Evolutionary conservation across 306 rosid genomes (phyloP).

Genomic region (Aeschynomene evenia): DNA sequence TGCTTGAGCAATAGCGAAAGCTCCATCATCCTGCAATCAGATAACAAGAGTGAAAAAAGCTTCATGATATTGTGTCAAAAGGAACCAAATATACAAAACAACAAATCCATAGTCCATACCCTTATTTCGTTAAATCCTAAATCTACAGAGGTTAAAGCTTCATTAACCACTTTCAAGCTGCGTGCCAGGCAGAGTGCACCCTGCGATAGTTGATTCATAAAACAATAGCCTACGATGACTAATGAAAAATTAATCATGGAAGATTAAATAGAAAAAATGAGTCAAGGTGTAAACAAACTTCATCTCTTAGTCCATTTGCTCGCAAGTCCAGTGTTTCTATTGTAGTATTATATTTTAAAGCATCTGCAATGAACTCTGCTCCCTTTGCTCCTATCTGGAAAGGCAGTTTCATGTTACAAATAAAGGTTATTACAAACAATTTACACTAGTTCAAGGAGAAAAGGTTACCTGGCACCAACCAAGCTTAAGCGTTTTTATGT

Average conservation of each 20-base stretch:
- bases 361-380: conserved; percentile 83
- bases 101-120: conserved; percentile 45
- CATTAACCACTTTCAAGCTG: conserved; percentile 97
- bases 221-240: conserved; percentile 17
- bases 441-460: conserved; percentile 21
- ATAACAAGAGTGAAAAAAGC: conserved; percentile 18
- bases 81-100: not conserved
- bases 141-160: conserved; percentile 87
- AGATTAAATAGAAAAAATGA: not conserved
- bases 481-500: conserved; percentile 78
- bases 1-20: conserved; percentile 98
- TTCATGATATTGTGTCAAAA: conserved; percentile 5
- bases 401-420: conserved; percentile 10
- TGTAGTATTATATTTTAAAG: conserved; percentile 88
- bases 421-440: conserved; percentile 3
- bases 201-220: conserved; percentile 47
- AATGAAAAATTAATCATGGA: not conserved
- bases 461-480: conserved; percentile 97
- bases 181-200: conserved; percentile 94
- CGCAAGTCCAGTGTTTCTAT: conserved; percentile 79
- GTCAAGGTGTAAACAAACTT: conserved; percentile 50
- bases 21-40: conserved; percentile 83
- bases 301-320: conserved; percentile 90
- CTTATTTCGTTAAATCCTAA: conserved; percentile 95
- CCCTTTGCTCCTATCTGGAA: conserved; percentile 95